phyloP scores from a whole-genome alignment of 768 basidiomycete genomes.

The Thelephora aurantiotincta region DNA sequence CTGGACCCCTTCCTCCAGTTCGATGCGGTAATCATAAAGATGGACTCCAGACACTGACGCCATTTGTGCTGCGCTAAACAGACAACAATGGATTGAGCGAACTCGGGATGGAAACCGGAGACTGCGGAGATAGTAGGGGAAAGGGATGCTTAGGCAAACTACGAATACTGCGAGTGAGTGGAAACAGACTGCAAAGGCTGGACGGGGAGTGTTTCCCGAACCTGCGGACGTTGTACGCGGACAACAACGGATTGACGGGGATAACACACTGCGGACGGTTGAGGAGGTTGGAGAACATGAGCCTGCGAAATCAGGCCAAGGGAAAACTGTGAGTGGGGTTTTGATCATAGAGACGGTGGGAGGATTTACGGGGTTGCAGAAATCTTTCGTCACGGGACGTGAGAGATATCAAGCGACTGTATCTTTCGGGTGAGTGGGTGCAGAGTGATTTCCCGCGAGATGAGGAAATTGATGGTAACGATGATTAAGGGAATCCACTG shows the following conservation, averaged over 20 bases:
- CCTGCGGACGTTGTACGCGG: slow-evolving; percentile 84
- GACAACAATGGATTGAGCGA: slow-evolving; percentile 58
- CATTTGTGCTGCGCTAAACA: slow-evolving; percentile 17
- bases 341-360: slow-evolving; percentile 13
- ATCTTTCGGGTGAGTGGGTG: slow-evolving; percentile 70
- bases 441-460: slow-evolving; percentile 9
- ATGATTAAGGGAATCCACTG: slow-evolving; percentile 56
- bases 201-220: slow-evolving; percentile 46
- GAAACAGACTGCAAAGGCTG: slow-evolving; percentile 61
- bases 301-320: slow-evolving; percentile 78
- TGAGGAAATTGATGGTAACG: slow-evolving; percentile 13
- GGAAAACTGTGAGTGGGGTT: slow-evolving; percentile 46
- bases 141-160: slow-evolving; percentile 23
- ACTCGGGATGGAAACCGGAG: slow-evolving; percentile 41
- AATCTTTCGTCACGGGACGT: slow-evolving; percentile 44
- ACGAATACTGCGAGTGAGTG: slow-evolving; percentile 74
- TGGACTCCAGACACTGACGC: background rate
- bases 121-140: slow-evolving; percentile 9
- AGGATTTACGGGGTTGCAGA: background rate
- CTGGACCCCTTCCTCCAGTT: no score
- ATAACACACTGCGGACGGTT: slow-evolving; percentile 42
- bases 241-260: slow-evolving; percentile 55
- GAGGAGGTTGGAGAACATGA: slow-evolving; percentile 75
- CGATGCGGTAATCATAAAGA: background rate
- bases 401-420: slow-evolving; percentile 85